Evolutionary conservation across 2,329 filamentous ascomycete species (phyloP), one percentile per base, ranked within the genome.

Genomic region (Xylariaceae sp.): DNA sequence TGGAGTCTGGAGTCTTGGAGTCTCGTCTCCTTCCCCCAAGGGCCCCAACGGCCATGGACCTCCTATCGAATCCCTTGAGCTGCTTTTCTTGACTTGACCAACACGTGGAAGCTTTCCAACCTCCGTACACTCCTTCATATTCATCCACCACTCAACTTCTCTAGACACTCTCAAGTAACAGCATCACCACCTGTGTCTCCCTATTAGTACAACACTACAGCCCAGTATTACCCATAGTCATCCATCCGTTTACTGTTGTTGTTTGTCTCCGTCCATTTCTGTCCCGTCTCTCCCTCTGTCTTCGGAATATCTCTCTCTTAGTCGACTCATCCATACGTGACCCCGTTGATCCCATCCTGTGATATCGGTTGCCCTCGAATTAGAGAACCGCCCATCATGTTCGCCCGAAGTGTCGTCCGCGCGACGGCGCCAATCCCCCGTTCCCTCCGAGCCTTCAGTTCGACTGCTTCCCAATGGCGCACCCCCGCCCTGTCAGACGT

Each of bases 401-500:
- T 82, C 67, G 76, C 77, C 64, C 77, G 75, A 69, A 79, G 80
- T 70, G 72, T 85, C 67, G 70, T 80, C 67, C 81, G 78, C 67
- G 70, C 74, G 55, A 72, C 77, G 66, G 75, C 77, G 66, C 72
- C 71, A 67, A 75, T 76, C 66, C 76, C 77, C 63, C 80, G 79
- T 70, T 76, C 77, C 67, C 71, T 80, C 63, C 81, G 86, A 68
- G 76, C 83, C 67, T 82, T 89, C 71, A 79, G 80, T 71, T 81
- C 82, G 59, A 83, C 84, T 60, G 73, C 79, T 59, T 65, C 70
- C 64, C 70, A 73, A 59, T 73, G 74, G 63, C 80, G 79, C 60
- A 78, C 86, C 17, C 94, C 94, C n/a, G 86, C 88, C 44, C 84
- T 99, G 66, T 88, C 89, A 73, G 92, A 99, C 76, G 86, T 99